Percentiles rank a stretch among this genome's conserved stretches.
Conservation (phyloP, 345 rosid species). For the Lenwebbia sp. region DNA sequence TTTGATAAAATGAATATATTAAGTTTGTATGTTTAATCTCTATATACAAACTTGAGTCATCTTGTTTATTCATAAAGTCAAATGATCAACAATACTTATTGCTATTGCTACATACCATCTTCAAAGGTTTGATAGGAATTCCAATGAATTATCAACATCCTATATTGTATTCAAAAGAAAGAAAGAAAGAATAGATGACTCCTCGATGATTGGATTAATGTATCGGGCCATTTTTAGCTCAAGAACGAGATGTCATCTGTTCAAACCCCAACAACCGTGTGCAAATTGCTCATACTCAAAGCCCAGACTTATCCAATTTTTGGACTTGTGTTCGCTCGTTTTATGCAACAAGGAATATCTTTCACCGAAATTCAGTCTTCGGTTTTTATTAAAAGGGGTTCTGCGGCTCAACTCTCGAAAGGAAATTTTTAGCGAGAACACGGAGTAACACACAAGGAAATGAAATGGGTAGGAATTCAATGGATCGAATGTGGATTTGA, state of each 20-base stretch:
- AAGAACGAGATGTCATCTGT: neutral
- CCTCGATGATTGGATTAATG: neutral
- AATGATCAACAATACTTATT: neutral
- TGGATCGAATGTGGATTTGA: too few relatives aligned
- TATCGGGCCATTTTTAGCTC: neutral
- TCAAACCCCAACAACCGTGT: neutral
- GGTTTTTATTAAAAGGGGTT: too few relatives aligned
- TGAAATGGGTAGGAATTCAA: too few relatives aligned
- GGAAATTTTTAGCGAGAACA: too few relatives aligned
- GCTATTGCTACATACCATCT: neutral
- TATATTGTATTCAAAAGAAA: neutral
- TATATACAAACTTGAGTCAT: neutral
- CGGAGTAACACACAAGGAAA: too few relatives aligned
- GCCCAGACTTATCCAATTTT: neutral
- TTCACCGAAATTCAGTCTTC: too few relatives aligned
- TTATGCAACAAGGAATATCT: too few relatives aligned
- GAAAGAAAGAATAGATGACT: neutral
- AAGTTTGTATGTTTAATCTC: neutral
- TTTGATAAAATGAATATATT: neutral
- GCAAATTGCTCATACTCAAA: neutral
- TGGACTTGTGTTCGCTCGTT: too few relatives aligned
- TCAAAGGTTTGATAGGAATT: neutral
- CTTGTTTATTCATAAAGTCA: neutral
- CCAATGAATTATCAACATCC: neutral
- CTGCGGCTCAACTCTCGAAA: too few relatives aligned